Evolutionary conservation across 1,139 yeast genomes (phyloP).

Genomic region (Geotrichum bryndzae): DNA sequence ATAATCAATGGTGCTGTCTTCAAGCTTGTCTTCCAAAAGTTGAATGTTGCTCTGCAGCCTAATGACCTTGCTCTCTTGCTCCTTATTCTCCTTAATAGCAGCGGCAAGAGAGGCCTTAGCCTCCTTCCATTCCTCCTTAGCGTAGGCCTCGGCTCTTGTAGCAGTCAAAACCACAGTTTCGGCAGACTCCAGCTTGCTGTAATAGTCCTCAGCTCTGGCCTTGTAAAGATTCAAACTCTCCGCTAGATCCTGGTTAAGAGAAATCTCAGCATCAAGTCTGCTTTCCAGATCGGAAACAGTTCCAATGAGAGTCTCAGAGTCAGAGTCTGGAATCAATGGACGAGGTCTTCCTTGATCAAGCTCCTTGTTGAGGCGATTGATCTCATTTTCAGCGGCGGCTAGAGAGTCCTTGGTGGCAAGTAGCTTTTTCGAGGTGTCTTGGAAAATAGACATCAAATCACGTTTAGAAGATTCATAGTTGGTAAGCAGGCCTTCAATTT

Average conservation of each 20-base stretch:
- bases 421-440: slow-evolving; percentile 51
- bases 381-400: slow-evolving; percentile 40
- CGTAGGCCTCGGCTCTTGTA: slow-evolving; percentile 52
- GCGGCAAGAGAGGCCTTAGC: slow-evolving; percentile 49
- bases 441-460: slow-evolving; percentile 50
- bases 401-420: slow-evolving; percentile 48
- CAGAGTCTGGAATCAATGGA: slow-evolving; percentile 17
- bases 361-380: slow-evolving; percentile 49
- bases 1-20: slow-evolving; percentile 54
- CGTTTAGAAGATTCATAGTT: slow-evolving; percentile 33
- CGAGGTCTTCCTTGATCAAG: slow-evolving; percentile 29
- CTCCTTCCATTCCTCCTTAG: slow-evolving; percentile 52
- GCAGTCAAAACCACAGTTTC: slow-evolving; percentile 67
- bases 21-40: slow-evolving; percentile 52
- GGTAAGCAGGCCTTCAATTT: slow-evolving; percentile 25
- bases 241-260: slow-evolving; percentile 48
- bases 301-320: slow-evolving; percentile 20
- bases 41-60: slow-evolving; percentile 52
- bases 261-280: slow-evolving; percentile 47
- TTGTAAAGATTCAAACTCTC: slow-evolving; percentile 58
- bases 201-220: slow-evolving; percentile 69
- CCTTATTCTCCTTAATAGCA: slow-evolving; percentile 55
- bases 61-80: slow-evolving; percentile 52
- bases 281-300: slow-evolving; percentile 34
- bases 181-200: slow-evolving; percentile 67